Evolutionary conservation across 140 eudicot species (phyloP).

Genomic region (Ambrosia hybrid): DNA sequence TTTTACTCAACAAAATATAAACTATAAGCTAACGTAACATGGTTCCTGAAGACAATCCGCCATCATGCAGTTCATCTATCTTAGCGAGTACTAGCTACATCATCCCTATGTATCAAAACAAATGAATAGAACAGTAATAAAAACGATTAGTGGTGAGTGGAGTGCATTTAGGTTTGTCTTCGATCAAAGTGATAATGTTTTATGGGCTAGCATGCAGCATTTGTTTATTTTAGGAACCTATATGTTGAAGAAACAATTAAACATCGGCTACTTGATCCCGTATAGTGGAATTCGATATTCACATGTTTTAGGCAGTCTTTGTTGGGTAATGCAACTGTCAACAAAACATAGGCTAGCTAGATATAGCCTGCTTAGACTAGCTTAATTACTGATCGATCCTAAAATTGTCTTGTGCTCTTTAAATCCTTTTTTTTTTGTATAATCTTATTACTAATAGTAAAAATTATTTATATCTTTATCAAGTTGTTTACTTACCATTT

Average conservation of each 20-base stretch:
- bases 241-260: conserved; percentile 23
- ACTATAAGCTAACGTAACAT: no score
- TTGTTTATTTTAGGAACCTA: conserved; percentile 18
- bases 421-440: neutral
- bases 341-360: conserved; percentile 20
- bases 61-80: no score
- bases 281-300: conserved; percentile 25
- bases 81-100: no score
- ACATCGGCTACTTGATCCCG: conserved; percentile 37
- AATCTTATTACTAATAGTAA: neutral
- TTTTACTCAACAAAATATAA: no score
- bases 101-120: no score
- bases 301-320: conserved; percentile 23
- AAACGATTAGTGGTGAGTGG: neutral
- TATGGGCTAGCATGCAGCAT: conserved; percentile 20
- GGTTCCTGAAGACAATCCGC: no score
- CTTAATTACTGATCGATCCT: conserved; percentile 7
- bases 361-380: conserved; percentile 6
- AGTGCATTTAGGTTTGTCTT: neutral
- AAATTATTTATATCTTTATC: neutral
- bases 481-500: neutral
- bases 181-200: conserved; percentile 29
- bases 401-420: conserved; percentile 19
- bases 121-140: no score
- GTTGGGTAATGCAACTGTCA: conserved; percentile 28